Conservation (phyloP, 169 alveolate species). For the Cryptosporidium felis region DNA sequence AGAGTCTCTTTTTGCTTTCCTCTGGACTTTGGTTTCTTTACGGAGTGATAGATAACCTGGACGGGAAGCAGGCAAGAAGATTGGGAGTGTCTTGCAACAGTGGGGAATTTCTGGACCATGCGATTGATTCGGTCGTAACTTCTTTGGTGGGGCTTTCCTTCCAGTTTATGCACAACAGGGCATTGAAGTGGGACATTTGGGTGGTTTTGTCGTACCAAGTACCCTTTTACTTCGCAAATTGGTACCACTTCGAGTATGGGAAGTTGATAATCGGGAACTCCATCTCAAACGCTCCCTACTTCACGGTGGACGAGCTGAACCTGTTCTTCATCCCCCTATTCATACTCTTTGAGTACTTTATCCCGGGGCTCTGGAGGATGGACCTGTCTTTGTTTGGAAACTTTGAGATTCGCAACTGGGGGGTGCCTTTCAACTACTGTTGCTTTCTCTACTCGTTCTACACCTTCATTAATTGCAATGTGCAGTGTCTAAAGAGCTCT, state of each 20-base stretch:
- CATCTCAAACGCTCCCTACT: constrained; percentile 10
- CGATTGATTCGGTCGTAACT: constrained; percentile 61
- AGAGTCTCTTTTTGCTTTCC: background rate
- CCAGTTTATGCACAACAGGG: constrained; percentile 43
- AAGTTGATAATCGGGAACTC: constrained; percentile 55
- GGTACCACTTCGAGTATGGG: constrained; percentile 63
- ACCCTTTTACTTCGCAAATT: constrained; percentile 63
- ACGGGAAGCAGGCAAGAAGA: constrained; percentile 73
- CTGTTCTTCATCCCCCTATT: constrained; percentile 31
- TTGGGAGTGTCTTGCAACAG: constrained; percentile 56
- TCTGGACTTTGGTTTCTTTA: constrained; percentile 41
- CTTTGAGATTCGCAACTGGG: background rate
- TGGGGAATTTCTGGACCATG: constrained; percentile 72
- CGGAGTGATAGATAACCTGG: constrained; percentile 68
- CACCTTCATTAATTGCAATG: background rate
- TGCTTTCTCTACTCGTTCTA: constrained; percentile 20
- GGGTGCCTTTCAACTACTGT: constrained; percentile 7
- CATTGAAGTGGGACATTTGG: background rate
- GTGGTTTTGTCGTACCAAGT: constrained; percentile 45
- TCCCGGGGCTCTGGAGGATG: constrained; percentile 32
- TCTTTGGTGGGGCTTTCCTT: constrained; percentile 53
- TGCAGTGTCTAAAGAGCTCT: background rate
- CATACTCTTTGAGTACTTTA: constrained; percentile 15
- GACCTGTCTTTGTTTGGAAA: constrained; percentile 4
- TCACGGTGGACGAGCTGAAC: constrained; percentile 70